These are phyloP conservation scores for Diaporthe nobilis DNA, from an alignment of 2,329 filamentous ascomycete species.

Conservation along the genomic window DNA sequence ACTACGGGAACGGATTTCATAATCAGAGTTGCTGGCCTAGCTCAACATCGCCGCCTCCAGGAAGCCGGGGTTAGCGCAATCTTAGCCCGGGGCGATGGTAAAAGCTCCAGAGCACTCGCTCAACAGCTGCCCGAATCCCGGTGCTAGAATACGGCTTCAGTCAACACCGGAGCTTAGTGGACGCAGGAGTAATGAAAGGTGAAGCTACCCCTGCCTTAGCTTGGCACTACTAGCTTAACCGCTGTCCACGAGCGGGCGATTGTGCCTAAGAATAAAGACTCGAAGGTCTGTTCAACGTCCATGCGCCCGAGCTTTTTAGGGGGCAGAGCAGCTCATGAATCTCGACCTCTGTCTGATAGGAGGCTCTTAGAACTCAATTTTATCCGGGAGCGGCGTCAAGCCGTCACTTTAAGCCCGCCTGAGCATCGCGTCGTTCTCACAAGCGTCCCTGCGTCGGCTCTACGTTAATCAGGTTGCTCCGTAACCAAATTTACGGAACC, in stretches of 20 bases:
- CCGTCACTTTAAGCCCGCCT: not conserved
- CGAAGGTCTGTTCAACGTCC: constrained; percentile 4
- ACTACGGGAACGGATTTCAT: not conserved
- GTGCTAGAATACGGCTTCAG: not conserved
- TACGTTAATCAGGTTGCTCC: not conserved
- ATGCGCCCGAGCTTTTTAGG: not conserved
- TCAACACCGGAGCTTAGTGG: not conserved
- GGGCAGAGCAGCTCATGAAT: not conserved
- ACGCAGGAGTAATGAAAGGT: not conserved
- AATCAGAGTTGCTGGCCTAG: not conserved
- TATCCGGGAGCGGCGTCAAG: not conserved
- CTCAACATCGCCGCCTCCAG: not conserved
- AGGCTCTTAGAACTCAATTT: not conserved
- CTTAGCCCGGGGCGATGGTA: not conserved
- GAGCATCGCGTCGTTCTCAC: not conserved
- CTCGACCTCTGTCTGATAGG: not conserved
- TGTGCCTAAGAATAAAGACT: not conserved
- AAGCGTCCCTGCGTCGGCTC: not conserved
- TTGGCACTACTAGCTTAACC: not conserved
- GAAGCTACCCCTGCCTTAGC: constrained; percentile 21
- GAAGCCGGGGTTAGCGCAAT: too few species aligned
- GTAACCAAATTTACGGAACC: not conserved
- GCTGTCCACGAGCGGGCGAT: not conserved
- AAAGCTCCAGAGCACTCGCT: too few species aligned
- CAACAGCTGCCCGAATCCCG: not conserved